Evolutionary conservation across 108 stramenopile species (phyloP), one percentile per base, ranked within the genome.

Genomic region (Schizochytrium sp.): DNA sequence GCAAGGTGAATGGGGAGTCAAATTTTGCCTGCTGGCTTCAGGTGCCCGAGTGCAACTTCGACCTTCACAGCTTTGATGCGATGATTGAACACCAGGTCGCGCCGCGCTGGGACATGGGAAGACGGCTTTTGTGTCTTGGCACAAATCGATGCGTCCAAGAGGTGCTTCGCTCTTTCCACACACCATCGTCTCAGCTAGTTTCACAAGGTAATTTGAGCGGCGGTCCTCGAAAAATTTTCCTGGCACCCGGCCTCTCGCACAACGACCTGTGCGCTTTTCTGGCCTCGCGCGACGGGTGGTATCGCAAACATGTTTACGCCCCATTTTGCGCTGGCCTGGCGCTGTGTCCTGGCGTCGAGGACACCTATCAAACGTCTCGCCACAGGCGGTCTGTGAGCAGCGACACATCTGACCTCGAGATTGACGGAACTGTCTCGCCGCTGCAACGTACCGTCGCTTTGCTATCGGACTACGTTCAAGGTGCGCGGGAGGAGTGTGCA

Each of bases 231-330:
- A 45, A 10, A 53, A 12, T 83, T 12, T 83, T 45, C 1, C 12
- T 83, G n/a, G 76, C 51, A 21, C 76, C 76, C 0, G 76, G 76
- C 6, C 63, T 69, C 8, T 69, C 21, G 21, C 45, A 53, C 25
- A 83, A 83, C 51, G 76, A 83, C 5, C 19, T 83, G 45, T 83
- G 76, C 76, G 76, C 76, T 23, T 47, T 53, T 53, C 76, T 83
- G 8, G 76, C 76, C 76, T 53, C 51, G 25, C n/a, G 51, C n/a
- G 76, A 83, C 28, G 51, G 10, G 0, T 83, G 76, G 76, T 83
- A 83, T 23, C 12, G 28, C 19, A 83, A 53, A 4, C 76, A 83
- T 23, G 76, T 83, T 43, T 83, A 83, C 5, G 51, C 48, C 0
- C 76, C 76, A 18, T 83, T 83, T 53, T 83, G 76, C 23, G 51